Percentiles rank a stretch among this genome's conserved stretches.
Conservation (phyloP, 2,329 filamentous ascomycete species). For the Colletotrichum sp. region DNA sequence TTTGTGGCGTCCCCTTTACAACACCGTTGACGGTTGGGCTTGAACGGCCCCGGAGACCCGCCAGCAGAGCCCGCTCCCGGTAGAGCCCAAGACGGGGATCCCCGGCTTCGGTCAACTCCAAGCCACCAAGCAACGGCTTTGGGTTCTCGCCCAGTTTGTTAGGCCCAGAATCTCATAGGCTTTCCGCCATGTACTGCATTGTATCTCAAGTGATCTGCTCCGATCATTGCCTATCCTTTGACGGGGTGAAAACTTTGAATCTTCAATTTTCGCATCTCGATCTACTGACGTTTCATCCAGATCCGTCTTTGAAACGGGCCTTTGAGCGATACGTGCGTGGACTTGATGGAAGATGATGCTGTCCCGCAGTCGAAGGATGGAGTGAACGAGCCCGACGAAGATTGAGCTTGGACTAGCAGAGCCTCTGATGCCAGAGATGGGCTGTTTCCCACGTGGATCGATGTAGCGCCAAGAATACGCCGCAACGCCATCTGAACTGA, state of each 20-base stretch:
- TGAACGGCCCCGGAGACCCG: neutral
- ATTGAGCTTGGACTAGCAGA: neutral
- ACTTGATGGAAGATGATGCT: neutral
- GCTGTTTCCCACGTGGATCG: conserved; percentile 3
- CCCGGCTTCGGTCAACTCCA: neutral
- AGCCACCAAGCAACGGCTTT: neutral
- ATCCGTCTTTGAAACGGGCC: neutral
- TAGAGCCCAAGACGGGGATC: conserved; percentile 14
- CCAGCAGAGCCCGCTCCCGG: neutral
- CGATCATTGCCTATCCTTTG: neutral
- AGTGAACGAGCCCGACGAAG: neutral
- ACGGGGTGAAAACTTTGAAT: neutral
- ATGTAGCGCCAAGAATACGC: neutral
- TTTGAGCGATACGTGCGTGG: neutral
- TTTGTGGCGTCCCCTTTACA: neutral
- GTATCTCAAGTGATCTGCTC: neutral
- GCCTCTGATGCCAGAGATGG: neutral
- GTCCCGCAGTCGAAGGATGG: neutral
- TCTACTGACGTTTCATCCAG: neutral
- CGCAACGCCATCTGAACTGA: conserved; percentile 13
- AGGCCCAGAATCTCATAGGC: neutral
- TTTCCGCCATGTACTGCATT: neutral
- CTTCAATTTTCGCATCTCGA: neutral
- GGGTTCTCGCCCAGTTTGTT: conserved; percentile 1
- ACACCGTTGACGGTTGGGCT: neutral